Evolutionary conservation across 352 stramenopile species (phyloP).

Genomic region (Globisporangium sylvaticum): DNA sequence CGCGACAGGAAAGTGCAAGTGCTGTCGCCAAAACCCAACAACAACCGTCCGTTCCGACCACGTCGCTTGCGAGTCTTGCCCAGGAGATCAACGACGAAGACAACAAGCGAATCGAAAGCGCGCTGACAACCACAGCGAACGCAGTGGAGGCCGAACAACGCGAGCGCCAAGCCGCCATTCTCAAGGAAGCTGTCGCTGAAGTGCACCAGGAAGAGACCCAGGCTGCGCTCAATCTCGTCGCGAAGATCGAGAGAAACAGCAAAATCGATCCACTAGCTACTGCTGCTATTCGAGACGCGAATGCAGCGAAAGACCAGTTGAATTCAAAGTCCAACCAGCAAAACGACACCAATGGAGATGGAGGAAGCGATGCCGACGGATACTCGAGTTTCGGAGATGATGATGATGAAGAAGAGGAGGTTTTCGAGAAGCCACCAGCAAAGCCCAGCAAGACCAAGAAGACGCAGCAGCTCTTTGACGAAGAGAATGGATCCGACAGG

Average conservation of each 20-base stretch:
- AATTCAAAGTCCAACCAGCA: slow-evolving; percentile 3
- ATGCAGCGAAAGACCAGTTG: neutral
- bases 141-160: slow-evolving; percentile 37
- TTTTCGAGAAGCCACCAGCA: neutral
- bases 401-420: slow-evolving; percentile 11
- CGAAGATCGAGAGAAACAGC: slow-evolving; percentile 13
- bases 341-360: neutral
- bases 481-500: slow-evolving; percentile 16
- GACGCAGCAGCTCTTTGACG: slow-evolving; percentile 1
- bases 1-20: slow-evolving; percentile 21
- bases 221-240: slow-evolving; percentile 19
- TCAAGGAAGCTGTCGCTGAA: slow-evolving; percentile 25
- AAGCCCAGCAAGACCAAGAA: slow-evolving; percentile 5
- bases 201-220: slow-evolving; percentile 27
- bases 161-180: slow-evolving; percentile 12
- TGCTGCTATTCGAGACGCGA: neutral
- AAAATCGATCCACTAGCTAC: neutral
- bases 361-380: slow-evolving; percentile 29
- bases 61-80: slow-evolving; percentile 35
- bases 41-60: neutral
- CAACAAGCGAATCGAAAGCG: slow-evolving; percentile 22
- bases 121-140: slow-evolving; percentile 30
- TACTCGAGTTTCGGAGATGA: slow-evolving; percentile 71
- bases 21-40: neutral
- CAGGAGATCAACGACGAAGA: slow-evolving; percentile 50